Base-by-base conservation (phyloP, 1,139 yeast genomes). In the Taphrina communis region DNA sequence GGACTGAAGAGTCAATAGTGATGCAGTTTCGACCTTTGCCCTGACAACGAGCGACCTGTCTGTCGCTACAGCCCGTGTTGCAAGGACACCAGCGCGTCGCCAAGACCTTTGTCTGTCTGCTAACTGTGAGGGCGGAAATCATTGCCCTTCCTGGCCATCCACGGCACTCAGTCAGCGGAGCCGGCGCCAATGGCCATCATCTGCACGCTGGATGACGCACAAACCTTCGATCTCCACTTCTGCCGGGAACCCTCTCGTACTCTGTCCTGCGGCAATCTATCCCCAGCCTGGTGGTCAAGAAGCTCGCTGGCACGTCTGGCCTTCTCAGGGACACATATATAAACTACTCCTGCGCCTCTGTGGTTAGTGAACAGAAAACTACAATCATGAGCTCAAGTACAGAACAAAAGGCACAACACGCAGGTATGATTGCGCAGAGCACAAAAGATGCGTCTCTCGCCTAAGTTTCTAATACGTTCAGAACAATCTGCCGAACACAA, bases 181-280 rank as follows among this genome's bases (percentile, higher is more conserved):
- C 53, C 53, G 53, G 14, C 11, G 11, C 42, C 42, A 21, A 9
- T 25, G 53, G 8, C 12, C 31, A 25, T 25, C 31, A 25, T 2
- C 31, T 17, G 19, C 53, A 50, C 53, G 53, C 14, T 14, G 36
- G 19, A 50, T 50, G 53, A 50, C 53, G 53, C 53, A 50, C 53
- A 50, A 50, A 50, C n/a, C 35, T 50, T 35, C 53, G n/a, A 50
- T 50, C 53, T 50, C 53, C 36, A 50, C 53, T n/a, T 50, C 31
- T 39, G 42, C 42, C 42, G 31, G 31, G 4, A 25, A 25, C 4
- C 14, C 42, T 6, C 14, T 50, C 48, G 48, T 44, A 44, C 48
- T 44, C 48, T 14, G 48, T 11, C 19, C 12, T 14, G 48, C 42
- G 42, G 14, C 42, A 25, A 25, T 25, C 31, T 2, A 25, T 25